Evolutionary conservation across 805 yeast species (phyloP), one percentile per base, ranked within the genome.

Genomic region (Candida insectalens): DNA sequence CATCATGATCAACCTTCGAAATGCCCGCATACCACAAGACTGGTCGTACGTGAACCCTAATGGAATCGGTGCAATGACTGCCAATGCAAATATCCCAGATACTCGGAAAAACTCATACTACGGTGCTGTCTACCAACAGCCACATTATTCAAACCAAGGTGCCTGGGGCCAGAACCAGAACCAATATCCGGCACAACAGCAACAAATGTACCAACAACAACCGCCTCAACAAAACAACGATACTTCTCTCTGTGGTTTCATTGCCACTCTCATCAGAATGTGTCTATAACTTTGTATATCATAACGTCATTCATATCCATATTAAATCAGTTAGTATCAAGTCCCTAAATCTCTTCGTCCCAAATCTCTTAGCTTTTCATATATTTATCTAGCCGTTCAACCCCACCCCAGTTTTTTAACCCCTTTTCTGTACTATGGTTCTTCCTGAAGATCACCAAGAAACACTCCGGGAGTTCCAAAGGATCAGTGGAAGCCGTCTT

Each of bases 1-100:
- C 3, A 53, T 88, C 39, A 65, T 82, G 8, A 74, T 88, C 36
- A 80, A 80, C 44, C 65, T 84, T 35, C 44, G 53, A n/a, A 59
- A 62, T 16, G 69, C 72, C 3, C 55, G 57, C 13, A 55, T 70
- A 15, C 76, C 76, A 16, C 47, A 42, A 4, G 41, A 55, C 23
- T 50, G 62, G 64, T 37, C 49, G 15, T 39, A 51, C 36, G 38
- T 47, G 29, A 44, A 46, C 38, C 47, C 55, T 4, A 45, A 51
- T 30, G 60, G 60, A 14, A 42, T 54, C 21, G 59, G 59, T 13
- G 55, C 59, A 3, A 52, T 54, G 59, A 43, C 34, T 23, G 55
- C 45, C 25, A 47, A 43, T 20, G 50, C 46, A 29, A 43, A 41
- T 25, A 43, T 43, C 33, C 51, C 49, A 3, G 47, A 44, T 35